Base-by-base conservation (phyloP, 1,284 basidiomycete genomes). In the Cryptococcus neoformans region DNA sequence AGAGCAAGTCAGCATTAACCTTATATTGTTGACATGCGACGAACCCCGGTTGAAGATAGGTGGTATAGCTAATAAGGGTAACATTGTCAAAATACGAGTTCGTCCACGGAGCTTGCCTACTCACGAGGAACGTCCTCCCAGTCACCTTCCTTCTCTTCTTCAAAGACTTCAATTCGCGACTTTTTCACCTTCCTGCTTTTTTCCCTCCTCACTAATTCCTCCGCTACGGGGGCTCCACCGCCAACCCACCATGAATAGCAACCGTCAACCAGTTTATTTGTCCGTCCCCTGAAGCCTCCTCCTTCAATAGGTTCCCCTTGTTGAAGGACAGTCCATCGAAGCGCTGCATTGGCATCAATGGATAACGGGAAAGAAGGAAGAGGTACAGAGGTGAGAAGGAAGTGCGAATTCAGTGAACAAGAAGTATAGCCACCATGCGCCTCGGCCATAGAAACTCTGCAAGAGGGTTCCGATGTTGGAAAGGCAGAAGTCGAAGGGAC, bases 221-320 rank as follows among this genome's bases (percentile, higher is more conserved):
- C 88, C 0, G 96, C 78, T 9, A 97, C 79, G 0, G 85, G 82
- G 71, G 96, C 90, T n/a, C 88, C 83, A 0, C 94, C 94, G 2
- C 90, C 95, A 35, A 94, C 90, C 89, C 93, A 99, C 96, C 96
- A 99, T 37, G 90, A 87, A 76, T 99, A 99, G 78, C 96, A 99
- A 2, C 95, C 96, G 70, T 99, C 96, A 0, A 99, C 95, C 11
- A 99, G 84, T 78, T 99, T 99, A 76, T 99, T 99, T 58, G 91
- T 92, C 45, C 96, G 82, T 0, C 96, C 96, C 48, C 84, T 84
- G 78, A 99, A 98, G 0, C 95, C 96, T 3, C 93, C 94, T 3
- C 92, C 82, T 69, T 99, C 95, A 34, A 84, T 82, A 34, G 87
- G 85, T 0, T 80, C 76, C 0, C 92, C 93, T 73, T 99, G 96